Evolutionary conservation across 2,329 filamentous ascomycete genomes (phyloP), one percentile per base, ranked within the genome.

Genomic region (Pseudonectria buxi): DNA sequence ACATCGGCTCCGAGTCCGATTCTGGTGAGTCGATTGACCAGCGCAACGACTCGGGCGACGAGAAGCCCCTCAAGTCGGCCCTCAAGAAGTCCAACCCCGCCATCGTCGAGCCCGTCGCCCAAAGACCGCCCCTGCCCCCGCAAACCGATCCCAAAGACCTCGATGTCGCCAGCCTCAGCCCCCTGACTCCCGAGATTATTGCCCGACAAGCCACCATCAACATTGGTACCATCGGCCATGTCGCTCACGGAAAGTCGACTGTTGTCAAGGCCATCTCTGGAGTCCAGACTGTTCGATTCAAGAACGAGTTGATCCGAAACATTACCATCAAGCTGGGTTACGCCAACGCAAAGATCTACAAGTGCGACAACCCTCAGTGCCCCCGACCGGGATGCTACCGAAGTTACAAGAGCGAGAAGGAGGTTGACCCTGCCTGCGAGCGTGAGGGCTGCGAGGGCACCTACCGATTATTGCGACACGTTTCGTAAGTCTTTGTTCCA

Each of bases 321-420:
- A 98, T 98, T 59, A 98, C 92, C 57, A 98, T 98, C 74, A 98
- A 98, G 80, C 78, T 98, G 56, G 92, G 92, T 62, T 98, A 98
- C 65, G 92, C 92, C 63, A 98, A 98, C 65, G 92, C 92, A 55
- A 96, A 98, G 70, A 89, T 98, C 65, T 98, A 96, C 81, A 86
- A 95, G 75, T 98, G 92, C 67, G 87, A 95, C 67, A 95, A 86
- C 67, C 63, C 71, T 35, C 82, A 85, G 50, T 98, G 92, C 71
- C 92, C 92, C 41, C 78, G 92, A 55, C 92, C 92, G 46, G 89
- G 85, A 51, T 96, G 90, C 76, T 98, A 89, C 72, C 79, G 85
- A 64, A 95, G 87, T 67, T 98, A 86, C 74, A 95, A 94, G 79
- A 95, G 88, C 65, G 90, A 96, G 66, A 96, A 98, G 75, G 92